Evolutionary conservation across 805 yeast genomes (phyloP), one percentile per base, ranked within the genome.

Genomic region (Nakazawaea pomicola): DNA sequence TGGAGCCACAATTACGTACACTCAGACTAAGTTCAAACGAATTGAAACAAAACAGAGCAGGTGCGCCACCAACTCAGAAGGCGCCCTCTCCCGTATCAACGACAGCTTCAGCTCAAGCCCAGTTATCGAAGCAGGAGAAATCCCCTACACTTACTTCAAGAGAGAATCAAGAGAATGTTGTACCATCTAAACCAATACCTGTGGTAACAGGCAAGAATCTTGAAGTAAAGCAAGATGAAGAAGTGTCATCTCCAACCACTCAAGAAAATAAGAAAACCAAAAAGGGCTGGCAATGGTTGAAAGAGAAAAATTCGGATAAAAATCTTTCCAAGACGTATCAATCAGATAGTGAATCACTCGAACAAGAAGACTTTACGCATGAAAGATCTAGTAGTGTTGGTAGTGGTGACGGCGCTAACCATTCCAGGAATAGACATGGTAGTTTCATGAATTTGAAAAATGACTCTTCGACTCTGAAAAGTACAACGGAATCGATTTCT

Each of bases 391-490:
- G 19, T 12, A 39, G 37, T 15, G 27, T 19, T 14, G 33, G 38
- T 4, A 33, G 37, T 28, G 29, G 14, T 14, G 43, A 29, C 6
- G 17, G 24, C 8, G 34, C 14, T 4, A 44, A 41, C 21, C 61
- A 57, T 39, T 41, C 55, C 6, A 37, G 60, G 21, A 57, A 56
- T 27, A 49, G 61, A 41, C 60, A 57, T 34, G 60, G 60, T 4
- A 49, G 35, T 24, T 18, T 16, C 38, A 28, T 37, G 35, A 25
- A 29, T 29, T 14, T 16, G 18, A 18, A 43, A 42, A 32, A 49
- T 48, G 35, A 47, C 43, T 41, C 47, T 48, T 29, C n/a, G n/a
- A n/a, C n/a, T n/a, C n/a, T n/a, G n/a, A n/a, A n/a, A n/a, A n/a
- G n/a, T n/a, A n/a, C n/a, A n/a, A n/a, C n/a, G n/a, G n/a, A n/a